These are phyloP conservation scores for Trichoderma gracile DNA, from an alignment of 2,329 filamentous ascomycete species.

Conservation along the genomic window DNA sequence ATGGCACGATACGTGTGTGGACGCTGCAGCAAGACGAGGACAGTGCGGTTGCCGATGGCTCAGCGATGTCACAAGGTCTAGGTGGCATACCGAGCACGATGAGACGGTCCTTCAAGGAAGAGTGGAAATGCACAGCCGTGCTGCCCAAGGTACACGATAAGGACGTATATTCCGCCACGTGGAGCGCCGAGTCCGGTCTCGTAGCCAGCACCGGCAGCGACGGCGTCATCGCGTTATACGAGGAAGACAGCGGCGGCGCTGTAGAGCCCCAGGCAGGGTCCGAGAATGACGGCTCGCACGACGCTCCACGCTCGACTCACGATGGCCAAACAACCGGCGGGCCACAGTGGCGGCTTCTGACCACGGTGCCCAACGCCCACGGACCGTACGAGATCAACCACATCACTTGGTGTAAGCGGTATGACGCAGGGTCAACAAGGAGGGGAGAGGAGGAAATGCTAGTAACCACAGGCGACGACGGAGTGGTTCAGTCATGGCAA, in stretches of 20 bases:
- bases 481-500: conserved; percentile 80
- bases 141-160: conserved; percentile 75
- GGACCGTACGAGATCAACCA: conserved; percentile 95
- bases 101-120: conserved; percentile 73
- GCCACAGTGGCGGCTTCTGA: conserved; percentile 66
- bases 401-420: conserved; percentile 79
- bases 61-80: conserved; percentile 44
- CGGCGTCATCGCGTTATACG: conserved; percentile 76
- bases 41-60: conserved; percentile 41
- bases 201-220: conserved; percentile 91
- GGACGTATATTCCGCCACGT: conserved; percentile 80
- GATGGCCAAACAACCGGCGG: background rate
- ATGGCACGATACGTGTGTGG: conserved; percentile 80
- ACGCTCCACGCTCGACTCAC: conserved; percentile 6
- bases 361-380: conserved; percentile 72
- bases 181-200: conserved; percentile 75
- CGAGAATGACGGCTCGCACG: conserved; percentile 35
- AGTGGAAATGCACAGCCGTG: conserved; percentile 76
- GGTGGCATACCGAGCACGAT: conserved; percentile 86
- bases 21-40: conserved; percentile 58
- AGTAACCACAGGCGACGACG: conserved; percentile 90
- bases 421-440: conserved; percentile 62
- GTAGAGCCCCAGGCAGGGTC: background rate
- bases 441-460: conserved; percentile 75
- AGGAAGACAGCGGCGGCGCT: conserved; percentile 50